Evolutionary conservation across 176 grass and related monocot genomes (phyloP).

Genomic region (Tillandsia fasciculata): DNA sequence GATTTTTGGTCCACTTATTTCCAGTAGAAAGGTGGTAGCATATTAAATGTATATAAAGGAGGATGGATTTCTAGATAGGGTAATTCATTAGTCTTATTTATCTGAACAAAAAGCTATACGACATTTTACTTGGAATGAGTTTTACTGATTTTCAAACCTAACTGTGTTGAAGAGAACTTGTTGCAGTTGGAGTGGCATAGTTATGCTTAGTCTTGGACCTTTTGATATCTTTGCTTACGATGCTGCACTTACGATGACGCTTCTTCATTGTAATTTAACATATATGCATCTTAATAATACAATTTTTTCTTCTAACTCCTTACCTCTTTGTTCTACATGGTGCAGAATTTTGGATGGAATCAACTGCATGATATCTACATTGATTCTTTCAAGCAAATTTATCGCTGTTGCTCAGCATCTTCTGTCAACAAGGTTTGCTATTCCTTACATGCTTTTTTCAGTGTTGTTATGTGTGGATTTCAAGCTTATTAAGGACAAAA

Average conservation of each 20-base stretch:
- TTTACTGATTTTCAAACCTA: too few relatives aligned
- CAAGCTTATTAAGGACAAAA: too few relatives aligned
- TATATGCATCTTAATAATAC: background rate
- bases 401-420: conserved; percentile 65
- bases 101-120: too few relatives aligned
- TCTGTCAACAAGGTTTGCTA: conserved; percentile 76
- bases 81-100: too few relatives aligned
- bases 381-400: conserved; percentile 66
- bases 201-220: background rate
- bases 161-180: background rate
- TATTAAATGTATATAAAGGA: too few relatives aligned
- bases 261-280: background rate
- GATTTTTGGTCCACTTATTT: too few relatives aligned
- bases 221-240: background rate
- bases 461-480: too few relatives aligned
- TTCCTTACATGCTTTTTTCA: background rate
- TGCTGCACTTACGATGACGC: background rate
- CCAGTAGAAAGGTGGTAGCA: too few relatives aligned
- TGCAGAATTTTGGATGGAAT: conserved; percentile 49
- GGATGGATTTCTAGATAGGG: too few relatives aligned
- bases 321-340: background rate
- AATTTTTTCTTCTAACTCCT: background rate
- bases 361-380: conserved; percentile 35
- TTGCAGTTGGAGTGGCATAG: background rate
- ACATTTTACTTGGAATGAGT: too few relatives aligned